Evolutionary conservation across 352 stramenopile species (phyloP), one percentile per base, ranked within the genome.

Genomic region (Detonula confervacea): DNA sequence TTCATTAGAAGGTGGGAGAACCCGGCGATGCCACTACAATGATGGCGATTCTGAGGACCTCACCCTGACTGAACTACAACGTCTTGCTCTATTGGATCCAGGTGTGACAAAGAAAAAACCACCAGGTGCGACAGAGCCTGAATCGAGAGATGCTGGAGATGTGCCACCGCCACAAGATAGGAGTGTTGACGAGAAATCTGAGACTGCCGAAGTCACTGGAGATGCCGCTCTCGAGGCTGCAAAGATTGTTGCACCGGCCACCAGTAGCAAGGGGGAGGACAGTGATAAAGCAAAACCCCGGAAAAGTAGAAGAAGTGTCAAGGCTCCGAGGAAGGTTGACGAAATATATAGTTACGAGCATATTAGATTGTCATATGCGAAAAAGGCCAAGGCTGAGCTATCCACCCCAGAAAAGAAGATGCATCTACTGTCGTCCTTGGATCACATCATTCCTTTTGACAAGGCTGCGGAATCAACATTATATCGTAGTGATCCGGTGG

Each of bases 391-490:
- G 22, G 35, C 54, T 24, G 37, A 56, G 22, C 24, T 22, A 69
- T 20, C 27, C 16, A 25, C 66, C 25, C 30, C 20, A 24, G 22
- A 22, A 12, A 62, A 76, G 46, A 61, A 70, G 18, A 39, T 12
- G 1, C 61, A 73, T 54, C 39, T 78, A 8, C 44, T 78, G 27
- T 62, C 54, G 27, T 66, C 47, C 18, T 55, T 78, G 4, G 30
- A 75, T 30, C 35, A 60, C 24, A 57, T 83, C 22, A n/a, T n/a
- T n/a, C 77, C 77, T 18, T 27, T 81, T 12, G 70, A 81, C 20
- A 73, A 77, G 44, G 63, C 70, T 67, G 77, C 70, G 11, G 51
- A 60, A 66, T 81, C 73, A 61, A 77, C 61, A 47, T 52, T 65
- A 24, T 20, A 65, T 25, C 47, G 18, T 6, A 29, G 44, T 14